Evolutionary conservation across 805 yeast species (phyloP).

Genomic region (Candida verbasci): DNA sequence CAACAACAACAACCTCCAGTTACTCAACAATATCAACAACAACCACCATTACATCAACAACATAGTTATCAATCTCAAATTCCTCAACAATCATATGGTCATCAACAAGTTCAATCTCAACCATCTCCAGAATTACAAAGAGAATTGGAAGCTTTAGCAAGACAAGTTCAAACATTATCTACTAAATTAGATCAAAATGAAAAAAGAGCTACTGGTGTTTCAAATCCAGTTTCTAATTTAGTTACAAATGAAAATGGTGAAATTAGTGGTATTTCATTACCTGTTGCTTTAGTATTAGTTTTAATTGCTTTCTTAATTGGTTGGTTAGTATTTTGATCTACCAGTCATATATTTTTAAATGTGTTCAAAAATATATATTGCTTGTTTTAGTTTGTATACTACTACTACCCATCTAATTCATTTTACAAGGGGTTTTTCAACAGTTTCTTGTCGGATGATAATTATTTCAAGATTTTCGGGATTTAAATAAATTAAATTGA

Average conservation of each 20-base stretch:
- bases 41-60: constrained; percentile 7
- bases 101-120: constrained; percentile 7
- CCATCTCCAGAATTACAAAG: constrained; percentile 29
- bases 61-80: constrained; percentile 2
- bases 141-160: constrained; percentile 28
- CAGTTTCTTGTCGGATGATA: too few species aligned
- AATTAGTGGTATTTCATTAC: constrained; percentile 48
- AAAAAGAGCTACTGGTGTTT: constrained; percentile 4
- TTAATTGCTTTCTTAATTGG: constrained; percentile 58
- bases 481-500: too few species aligned
- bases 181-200: constrained; percentile 43
- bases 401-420: too few species aligned
- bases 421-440: too few species aligned
- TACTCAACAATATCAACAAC: constrained; percentile 6
- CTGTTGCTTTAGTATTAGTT: constrained; percentile 46
- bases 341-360: too few species aligned
- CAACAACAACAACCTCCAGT: constrained; percentile 3
- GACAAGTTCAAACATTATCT: constrained; percentile 37
- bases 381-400: too few species aligned
- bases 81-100: constrained; percentile 1
- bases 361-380: too few species aligned
- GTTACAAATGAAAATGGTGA: constrained; percentile 14
- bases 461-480: too few species aligned
- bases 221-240: neutral
- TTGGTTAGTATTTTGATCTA: constrained; percentile 60